Evolutionary conservation across 2,329 filamentous ascomycete species (phyloP), one percentile per base, ranked within the genome.

Genomic region (Alternaria ventricosa): DNA sequence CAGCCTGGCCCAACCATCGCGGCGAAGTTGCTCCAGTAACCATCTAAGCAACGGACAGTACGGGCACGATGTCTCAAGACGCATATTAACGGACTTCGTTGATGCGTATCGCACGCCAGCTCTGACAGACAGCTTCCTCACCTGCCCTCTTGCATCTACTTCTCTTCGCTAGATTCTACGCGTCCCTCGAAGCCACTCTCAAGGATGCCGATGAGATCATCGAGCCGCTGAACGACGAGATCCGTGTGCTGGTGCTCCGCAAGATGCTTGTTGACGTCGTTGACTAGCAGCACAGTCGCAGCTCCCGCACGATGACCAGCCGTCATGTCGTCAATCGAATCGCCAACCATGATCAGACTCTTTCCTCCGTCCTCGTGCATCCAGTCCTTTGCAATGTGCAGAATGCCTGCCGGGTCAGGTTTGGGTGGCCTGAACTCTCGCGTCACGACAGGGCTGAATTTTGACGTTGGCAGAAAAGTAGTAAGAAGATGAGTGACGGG

Each of bases 271-370:
- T 97, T 97, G n/a, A 87, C 89, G n/a, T 92, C 88, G 74, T 96
- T 96, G 15, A 91, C 86, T 47, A 99, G 83, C 76, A 98, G 77
- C n/a, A 98, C 94, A 0, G 96, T 98, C 33, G 93, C 92, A 1
- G 94, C 93, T 1, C 95, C 95, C 0, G 95, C 95, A 56, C 85
- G 85, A 63, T 90, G 87, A 0, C 96, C 95, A 1, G 95, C 93
- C 8, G 90, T 92, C 88, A 98, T 96, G 77, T 99, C 96, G 78
- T 98, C 96, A 59, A 97, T 88, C 15, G 90, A 94, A 61, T 87
- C 86, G 10, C 84, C 85, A 0, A 87, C 83, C 79, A 87, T 87
- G 60, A 88, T 84, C 54, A 87, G 60, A 27, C 79, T 79, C 20
- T 81, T 75, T 0, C 80, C 83, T 2, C 80, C 78, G 66, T 84